Conservation (phyloP, 2,329 filamentous ascomycete species). For the Fusarium tricinctum region DNA sequence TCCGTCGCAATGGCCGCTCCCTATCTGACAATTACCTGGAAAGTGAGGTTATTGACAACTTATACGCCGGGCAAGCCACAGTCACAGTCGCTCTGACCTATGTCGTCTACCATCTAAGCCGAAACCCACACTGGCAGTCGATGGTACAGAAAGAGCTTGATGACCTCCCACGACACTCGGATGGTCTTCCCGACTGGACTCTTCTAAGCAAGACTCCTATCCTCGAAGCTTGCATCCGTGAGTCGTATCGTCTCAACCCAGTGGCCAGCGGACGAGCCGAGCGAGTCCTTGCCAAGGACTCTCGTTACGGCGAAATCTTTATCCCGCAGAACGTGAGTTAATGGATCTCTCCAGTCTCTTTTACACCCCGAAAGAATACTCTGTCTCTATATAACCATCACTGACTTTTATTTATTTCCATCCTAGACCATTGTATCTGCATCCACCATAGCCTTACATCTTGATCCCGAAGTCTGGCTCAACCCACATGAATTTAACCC, state of each 20-base stretch:
- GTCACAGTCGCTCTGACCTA: constrained; percentile 3
- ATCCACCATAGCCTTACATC: neutral
- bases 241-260: constrained; percentile 3
- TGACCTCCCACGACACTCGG: neutral
- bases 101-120: neutral
- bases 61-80: constrained; percentile 1
- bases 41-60: constrained; percentile 4
- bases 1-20: neutral
- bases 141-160: constrained; percentile 1
- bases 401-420: constrained; percentile 4
- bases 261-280: constrained; percentile 3
- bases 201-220: neutral
- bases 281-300: neutral
- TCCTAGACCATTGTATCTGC: constrained; percentile 3
- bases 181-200: neutral
- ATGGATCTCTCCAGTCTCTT: neutral
- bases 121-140: neutral
- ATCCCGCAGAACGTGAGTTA: constrained; percentile 9
- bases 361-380: neutral
- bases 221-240: constrained; percentile 2
- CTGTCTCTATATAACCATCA: neutral
- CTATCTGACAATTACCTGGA: neutral
- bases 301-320: neutral
- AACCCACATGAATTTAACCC: neutral
- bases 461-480: neutral